Base-by-base conservation (phyloP, 2,329 filamentous ascomycete genomes). In the Fusarium brevicatenulatum region DNA sequence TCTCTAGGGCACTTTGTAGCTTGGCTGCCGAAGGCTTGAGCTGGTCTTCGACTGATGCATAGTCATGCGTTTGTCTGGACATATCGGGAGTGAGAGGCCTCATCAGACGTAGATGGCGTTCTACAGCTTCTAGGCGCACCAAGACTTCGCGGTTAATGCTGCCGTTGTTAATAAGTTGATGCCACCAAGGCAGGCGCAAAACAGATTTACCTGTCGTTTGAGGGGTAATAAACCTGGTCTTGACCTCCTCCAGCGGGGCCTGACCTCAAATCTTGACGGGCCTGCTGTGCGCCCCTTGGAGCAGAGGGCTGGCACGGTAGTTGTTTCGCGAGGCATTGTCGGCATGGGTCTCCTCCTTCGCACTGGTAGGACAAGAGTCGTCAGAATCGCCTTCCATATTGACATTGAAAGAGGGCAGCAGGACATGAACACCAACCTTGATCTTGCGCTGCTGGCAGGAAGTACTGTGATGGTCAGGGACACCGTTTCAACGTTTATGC, bases 381-480 rank as follows among this genome's bases (percentile, higher is more conserved):
- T 66, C 18, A 52, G 49, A 25, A 42, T 19, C 7, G 7, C 9
- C 4, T 9, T 36, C 23, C 30, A 50, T 34, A 11, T 9, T 16
- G 53, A 10, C 25, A 19, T 19, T 23, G 30, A 36, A 19, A n/a
- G n/a, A 34, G 44, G 19, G 4, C n/a, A 3, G 15, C 18, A 18
- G n/a, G 23, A 13, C 28, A 23, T 23, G 15, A 12, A 19, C 2
- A 61, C 65, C 23, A 9, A 73, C 69, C 69, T 73, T 73, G 40
- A 73, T 72, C 15, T 70, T 73, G 18, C 71, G 62, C 43, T 70
- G 66, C 43, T 73, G 69, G 28, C 71, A 73, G n/a, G 71, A 73
- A 16, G 63, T 73, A 16, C 71, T 73, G 28, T n/a, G 23, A 9
- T 4, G 9, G 30, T 57, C 30, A 46, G 50, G 42, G n/a, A 32